Base-by-base conservation (phyloP, 768 basidiomycete species). In the Termitomyces sp. region DNA sequence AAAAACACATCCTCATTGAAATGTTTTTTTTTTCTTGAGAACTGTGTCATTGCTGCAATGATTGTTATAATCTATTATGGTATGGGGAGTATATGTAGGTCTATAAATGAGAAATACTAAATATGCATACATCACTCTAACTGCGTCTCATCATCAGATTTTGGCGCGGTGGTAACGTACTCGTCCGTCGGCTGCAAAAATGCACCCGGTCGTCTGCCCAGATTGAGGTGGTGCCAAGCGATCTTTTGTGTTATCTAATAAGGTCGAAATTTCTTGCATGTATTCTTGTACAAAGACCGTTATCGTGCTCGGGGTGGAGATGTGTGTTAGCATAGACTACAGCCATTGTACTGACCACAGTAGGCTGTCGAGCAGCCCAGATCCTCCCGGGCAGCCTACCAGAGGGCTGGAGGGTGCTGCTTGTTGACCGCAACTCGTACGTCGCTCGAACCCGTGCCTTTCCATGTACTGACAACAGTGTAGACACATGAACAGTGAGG, bases 371-470 rank as follows among this genome's bases (percentile, higher is more conserved):
- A 41, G 81, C 80, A 0, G 78, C 80, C 4, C 77, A 78, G 55
- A 44, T 80, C 18, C 75, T 86, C 36, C 76, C 79, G 8, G 69
- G 76, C 9, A 71, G 71, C 13, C 66, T 85, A 18, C 83, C 83
- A 5, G 67, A 72, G 14, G 78, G 69, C 16, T 83, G 84, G 81
- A 74, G 78, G 27, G 72, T 87, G 26, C 72, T 86, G 4, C 67
- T 86, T 13, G 73, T 87, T 37, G 85, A 86, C 60, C 72, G 82
- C 48, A 86, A 88, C 65, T 80, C 78, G 78, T 84, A 68, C 59
- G 79, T 72, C 12, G 39, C n/a, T 3, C 14, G 8, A 20, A 47
- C 49, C 55, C 54, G 5, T 5, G 3, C 37, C 27, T 20, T 24
- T 8, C 24, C 18, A 34, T 43, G 24, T 5, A 26, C 52, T 56